Base-by-base conservation (phyloP, 1,284 basidiomycete genomes). In the Fomitopsis pinicola region DNA sequence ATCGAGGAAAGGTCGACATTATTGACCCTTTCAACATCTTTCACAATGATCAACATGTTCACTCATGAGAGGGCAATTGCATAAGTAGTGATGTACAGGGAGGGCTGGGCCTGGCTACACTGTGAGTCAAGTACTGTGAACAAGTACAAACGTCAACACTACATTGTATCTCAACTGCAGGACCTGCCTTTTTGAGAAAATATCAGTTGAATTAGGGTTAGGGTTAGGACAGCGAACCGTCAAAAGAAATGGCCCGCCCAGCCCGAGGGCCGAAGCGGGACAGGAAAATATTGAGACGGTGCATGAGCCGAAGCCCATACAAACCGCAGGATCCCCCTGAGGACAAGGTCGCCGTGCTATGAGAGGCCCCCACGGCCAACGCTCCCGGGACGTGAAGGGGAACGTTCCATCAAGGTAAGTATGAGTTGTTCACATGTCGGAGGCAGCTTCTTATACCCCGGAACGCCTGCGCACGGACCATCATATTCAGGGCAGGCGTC, bases 271-370 rank as follows among this genome's bases (percentile, higher is more conserved):
- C 78, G 71, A 77, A 80, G 78, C 77, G 76, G 80, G 78, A 83
- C 83, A 76, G 85, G 83, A 77, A 86, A 86, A 87, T 86, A 87
- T 87, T 85, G 67, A 76, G 84, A 86, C 82, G 78, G 78, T 85
- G 82, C 84, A 85, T 82, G 80, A 80, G 76, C 83, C 83, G 76
- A 81, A 83, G 80, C 81, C 74, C 82, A 84, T 82, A 85, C 84
- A 85, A 85, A 75, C 80, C 79, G 73, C 74, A 74, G 73, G 74
- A 64, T 60, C 70, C 71, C 73, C 68, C 69, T 75, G 73, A 55
- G 84, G 83, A 85, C 83, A 85, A 69, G 83, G 84, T 86, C 84
- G 84, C 84, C 84, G 84, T 86, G 84, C 84, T 84, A 86, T 85
- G 83, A 78, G 78, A 79, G 73, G 68, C 67, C 75, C 78, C 75